These are phyloP conservation scores for Apophysomyces variabilis DNA, from an alignment of 371 early-diverging fungal species.

Conservation along the genomic window DNA sequence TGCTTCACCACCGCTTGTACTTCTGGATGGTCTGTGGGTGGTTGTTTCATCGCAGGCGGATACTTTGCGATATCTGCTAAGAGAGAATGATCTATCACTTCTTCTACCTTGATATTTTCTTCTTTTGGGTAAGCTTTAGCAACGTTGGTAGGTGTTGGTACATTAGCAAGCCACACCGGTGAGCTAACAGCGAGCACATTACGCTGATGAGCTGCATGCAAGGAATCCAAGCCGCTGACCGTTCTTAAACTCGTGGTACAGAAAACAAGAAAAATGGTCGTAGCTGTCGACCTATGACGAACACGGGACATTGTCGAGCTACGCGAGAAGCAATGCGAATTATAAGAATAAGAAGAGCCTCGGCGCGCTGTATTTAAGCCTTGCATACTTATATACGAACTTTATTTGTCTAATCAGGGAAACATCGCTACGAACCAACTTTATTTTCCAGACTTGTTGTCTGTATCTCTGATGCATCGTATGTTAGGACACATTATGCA, in stretches of 20 bases:
- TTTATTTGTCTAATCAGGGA: too few relatives aligned
- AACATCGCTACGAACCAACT: too few relatives aligned
- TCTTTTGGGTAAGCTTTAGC: neutral
- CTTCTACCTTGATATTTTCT: neutral
- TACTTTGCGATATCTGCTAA: conserved; percentile 16
- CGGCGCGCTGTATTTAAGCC: too few relatives aligned
- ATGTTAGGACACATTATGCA: too few relatives aligned
- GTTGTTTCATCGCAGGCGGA: conserved; percentile 17
- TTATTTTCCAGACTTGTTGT: too few relatives aligned
- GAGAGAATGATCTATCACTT: neutral
- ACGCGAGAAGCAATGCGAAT: neutral
- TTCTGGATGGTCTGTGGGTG: conserved; percentile 32
- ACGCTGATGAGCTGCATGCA: neutral
- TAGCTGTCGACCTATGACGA: neutral
- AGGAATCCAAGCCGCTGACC: neutral
- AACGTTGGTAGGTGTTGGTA: conserved; percentile 15
- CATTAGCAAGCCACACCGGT: conserved; percentile 12
- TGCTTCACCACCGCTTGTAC: conserved; percentile 39
- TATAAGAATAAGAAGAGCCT: neutral
- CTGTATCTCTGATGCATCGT: too few relatives aligned
- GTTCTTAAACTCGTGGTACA: neutral
- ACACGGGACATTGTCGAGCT: neutral
- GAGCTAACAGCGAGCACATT: conserved; percentile 13
- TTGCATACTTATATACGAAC: too few relatives aligned
- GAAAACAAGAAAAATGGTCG: neutral